Evolutionary conservation across 1,284 basidiomycete species (phyloP).

Genomic region (Ceratorhiza oryzae-sativae): DNA sequence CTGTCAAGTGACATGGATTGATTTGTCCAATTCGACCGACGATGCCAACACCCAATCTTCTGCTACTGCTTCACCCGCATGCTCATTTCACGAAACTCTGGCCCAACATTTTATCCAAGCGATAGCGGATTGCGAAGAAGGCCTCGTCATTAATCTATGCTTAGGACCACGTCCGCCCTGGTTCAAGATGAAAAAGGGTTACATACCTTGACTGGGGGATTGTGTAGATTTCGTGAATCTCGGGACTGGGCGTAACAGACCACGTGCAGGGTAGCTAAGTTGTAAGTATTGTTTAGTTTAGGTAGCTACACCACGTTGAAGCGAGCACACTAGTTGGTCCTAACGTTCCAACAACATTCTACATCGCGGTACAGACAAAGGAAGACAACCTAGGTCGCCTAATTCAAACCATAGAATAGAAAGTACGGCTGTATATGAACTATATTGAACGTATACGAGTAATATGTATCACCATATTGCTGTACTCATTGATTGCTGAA

Average conservation of each 20-base stretch:
- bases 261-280: slow-evolving; percentile 74
- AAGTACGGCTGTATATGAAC: neutral
- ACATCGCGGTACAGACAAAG: slow-evolving; percentile 61
- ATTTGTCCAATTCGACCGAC: slow-evolving; percentile 47
- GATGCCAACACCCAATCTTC: neutral
- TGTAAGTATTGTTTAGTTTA: slow-evolving; percentile 56
- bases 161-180: slow-evolving; percentile 65
- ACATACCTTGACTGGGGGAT: slow-evolving; percentile 83
- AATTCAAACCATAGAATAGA: slow-evolving; percentile 65
- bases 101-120: slow-evolving; percentile 60
- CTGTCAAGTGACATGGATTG: slow-evolving; percentile 63
- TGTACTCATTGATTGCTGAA: slow-evolving; percentile 5
- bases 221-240: slow-evolving; percentile 77
- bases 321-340: slow-evolving; percentile 48
- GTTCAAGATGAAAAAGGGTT: slow-evolving; percentile 85
- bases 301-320: neutral
- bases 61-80: neutral
- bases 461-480: neutral
- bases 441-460: slow-evolving; percentile 10
- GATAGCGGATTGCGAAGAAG: slow-evolving; percentile 59
- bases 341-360: slow-evolving; percentile 77
- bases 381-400: slow-evolving; percentile 27
- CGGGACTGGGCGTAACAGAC: slow-evolving; percentile 79
- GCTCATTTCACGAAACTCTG: slow-evolving; percentile 50
- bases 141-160: slow-evolving; percentile 79